These are phyloP conservation scores for Penicillium sclerotigenum DNA, from an alignment of 2,329 filamentous ascomycete species.

Conservation along the genomic window DNA sequence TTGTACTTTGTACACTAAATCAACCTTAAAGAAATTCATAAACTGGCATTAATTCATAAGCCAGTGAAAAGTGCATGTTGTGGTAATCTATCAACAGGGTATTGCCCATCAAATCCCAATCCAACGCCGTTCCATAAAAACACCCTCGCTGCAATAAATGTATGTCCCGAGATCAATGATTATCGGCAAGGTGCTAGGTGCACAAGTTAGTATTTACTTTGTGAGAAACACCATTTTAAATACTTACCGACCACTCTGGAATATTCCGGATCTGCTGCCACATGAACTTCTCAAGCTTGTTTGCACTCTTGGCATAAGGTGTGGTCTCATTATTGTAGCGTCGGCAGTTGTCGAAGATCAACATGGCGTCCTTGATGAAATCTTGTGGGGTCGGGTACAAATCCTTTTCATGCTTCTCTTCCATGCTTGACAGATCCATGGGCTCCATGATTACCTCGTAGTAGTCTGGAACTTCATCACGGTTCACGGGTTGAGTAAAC, in stretches of 20 bases:
- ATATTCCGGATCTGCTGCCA: conserved; percentile 88
- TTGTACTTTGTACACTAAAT: neutral
- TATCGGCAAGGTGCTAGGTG: conserved; percentile 42
- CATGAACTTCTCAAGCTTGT: conserved; percentile 91
- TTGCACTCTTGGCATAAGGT: conserved; percentile 90
- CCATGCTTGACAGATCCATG: conserved; percentile 96
- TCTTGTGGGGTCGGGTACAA: conserved; percentile 89
- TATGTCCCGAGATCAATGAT: conserved; percentile 21
- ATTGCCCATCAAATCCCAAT: conserved; percentile 14
- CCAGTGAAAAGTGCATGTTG: conserved; percentile 3
- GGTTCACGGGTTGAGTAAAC: conserved; percentile 88
- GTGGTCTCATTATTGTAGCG: conserved; percentile 96
- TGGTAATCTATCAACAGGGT: conserved; percentile 21
- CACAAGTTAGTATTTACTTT: conserved; percentile 8
- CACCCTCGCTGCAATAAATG: conserved; percentile 10
- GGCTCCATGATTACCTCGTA: conserved; percentile 98
- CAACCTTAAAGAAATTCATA: neutral
- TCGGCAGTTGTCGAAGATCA: conserved; percentile 92
- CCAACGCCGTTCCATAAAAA: conserved; percentile 20
- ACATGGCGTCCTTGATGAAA: conserved; percentile 80
- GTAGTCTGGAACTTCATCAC: conserved; percentile 96
- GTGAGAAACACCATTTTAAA: neutral
- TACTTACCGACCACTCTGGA: conserved; percentile 77
- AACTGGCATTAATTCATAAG: conserved; percentile 8
- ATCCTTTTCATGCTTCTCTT: conserved; percentile 89